These are phyloP conservation scores for Kwoniella sp. DNA, from an alignment of 768 basidiomycete genomes.

Conservation along the genomic window DNA sequence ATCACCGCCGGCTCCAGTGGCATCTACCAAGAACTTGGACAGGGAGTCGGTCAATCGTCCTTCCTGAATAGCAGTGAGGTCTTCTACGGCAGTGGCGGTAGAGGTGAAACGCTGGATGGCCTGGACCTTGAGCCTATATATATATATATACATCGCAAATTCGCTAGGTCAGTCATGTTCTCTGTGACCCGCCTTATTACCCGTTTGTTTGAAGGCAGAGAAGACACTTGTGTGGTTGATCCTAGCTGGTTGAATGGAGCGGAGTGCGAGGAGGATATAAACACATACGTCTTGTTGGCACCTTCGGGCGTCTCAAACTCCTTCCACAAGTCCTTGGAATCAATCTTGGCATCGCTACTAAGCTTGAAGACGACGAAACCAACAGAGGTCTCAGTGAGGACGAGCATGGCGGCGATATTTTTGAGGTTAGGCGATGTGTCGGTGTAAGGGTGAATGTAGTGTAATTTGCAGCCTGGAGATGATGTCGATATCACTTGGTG, in stretches of 20 bases:
- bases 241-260: too few species aligned
- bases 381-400: conserved; percentile 75
- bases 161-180: too few species aligned
- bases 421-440: too few species aligned
- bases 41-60: conserved; percentile 91
- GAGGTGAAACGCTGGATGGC: conserved; percentile 95
- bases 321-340: conserved; percentile 81
- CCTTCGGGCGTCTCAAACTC: conserved; percentile 90
- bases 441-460: too few species aligned
- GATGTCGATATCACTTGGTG: too few species aligned
- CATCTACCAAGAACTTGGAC: conserved; percentile 75
- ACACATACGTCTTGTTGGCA: conserved; percentile 83
- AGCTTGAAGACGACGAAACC: conserved; percentile 97
- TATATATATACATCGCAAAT: too few species aligned
- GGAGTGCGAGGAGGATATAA: background rate
- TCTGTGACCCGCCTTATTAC: too few species aligned
- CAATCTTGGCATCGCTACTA: conserved; percentile 81
- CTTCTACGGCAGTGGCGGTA: conserved; percentile 94
- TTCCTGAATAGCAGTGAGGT: conserved; percentile 86
- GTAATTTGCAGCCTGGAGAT: too few species aligned
- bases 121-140: conserved; percentile 80
- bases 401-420: conserved; percentile 67
- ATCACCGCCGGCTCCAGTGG: conserved; percentile 35
- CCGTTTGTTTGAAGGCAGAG: too few species aligned
- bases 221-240: too few species aligned